Percentiles rank a stretch among this genome's conserved stretches.
Conservation (phyloP, 2,329 filamentous ascomycete species). For the Talaromyces sp. region DNA sequence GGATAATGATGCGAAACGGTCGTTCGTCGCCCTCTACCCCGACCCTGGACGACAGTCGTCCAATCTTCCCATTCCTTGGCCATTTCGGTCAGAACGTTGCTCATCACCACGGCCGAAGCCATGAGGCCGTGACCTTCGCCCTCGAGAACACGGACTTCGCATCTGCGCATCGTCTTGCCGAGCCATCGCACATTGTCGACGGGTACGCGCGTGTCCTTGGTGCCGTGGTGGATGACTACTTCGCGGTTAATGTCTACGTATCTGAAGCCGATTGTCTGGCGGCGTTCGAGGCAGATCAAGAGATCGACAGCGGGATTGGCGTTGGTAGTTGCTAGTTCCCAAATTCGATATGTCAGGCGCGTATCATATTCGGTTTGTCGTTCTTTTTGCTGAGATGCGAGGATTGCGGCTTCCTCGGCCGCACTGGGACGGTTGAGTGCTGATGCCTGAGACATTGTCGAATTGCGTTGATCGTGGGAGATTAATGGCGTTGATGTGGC, state of each 20-base stretch:
- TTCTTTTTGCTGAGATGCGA: slow-evolving; percentile 31
- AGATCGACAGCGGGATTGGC: slow-evolving; percentile 94
- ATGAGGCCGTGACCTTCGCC: slow-evolving; percentile 94
- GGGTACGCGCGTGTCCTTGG: slow-evolving; percentile 83
- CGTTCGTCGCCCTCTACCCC: slow-evolving; percentile 31
- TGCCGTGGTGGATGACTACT: slow-evolving; percentile 92
- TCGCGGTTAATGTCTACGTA: slow-evolving; percentile 93
- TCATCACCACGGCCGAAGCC: slow-evolving; percentile 92
- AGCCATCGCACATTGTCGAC: slow-evolving; percentile 95
- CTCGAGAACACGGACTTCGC: slow-evolving; percentile 85
- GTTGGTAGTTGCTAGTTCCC: slow-evolving; percentile 84
- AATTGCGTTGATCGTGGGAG: neutral
- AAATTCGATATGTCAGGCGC: slow-evolving; percentile 86
- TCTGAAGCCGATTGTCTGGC: slow-evolving; percentile 88
- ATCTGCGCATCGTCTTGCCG: slow-evolving; percentile 86
- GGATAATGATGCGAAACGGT: slow-evolving; percentile 24
- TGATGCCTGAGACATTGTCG: slow-evolving; percentile 4
- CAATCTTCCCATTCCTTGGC: slow-evolving; percentile 90
- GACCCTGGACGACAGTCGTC: slow-evolving; percentile 58
- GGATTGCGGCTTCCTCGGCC: slow-evolving; percentile 19
- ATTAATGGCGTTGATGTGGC: neutral
- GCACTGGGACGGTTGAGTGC: neutral
- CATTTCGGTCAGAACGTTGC: slow-evolving; percentile 89
- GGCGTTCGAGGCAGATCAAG: slow-evolving; percentile 84
- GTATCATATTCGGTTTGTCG: slow-evolving; percentile 64